These are phyloP conservation scores for Hanseniaspora uvarum DNA, from an alignment of 1,139 yeast genomes.

Conservation along the genomic window DNA sequence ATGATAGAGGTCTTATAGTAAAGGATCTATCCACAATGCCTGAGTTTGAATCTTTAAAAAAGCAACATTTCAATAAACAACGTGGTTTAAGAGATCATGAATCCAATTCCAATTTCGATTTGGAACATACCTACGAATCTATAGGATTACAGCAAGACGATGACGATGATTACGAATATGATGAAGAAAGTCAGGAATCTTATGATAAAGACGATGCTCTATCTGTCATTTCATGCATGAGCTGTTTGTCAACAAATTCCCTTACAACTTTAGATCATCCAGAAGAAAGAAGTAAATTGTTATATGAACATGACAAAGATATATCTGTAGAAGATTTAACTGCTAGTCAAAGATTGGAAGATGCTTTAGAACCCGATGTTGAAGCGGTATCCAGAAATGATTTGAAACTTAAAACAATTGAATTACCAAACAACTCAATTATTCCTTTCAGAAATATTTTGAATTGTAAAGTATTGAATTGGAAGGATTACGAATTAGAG, in stretches of 20 bases:
- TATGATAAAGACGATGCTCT: slow-evolving; percentile 26
- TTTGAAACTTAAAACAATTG: slow-evolving; percentile 12
- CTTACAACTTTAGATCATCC: slow-evolving; percentile 15
- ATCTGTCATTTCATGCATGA: slow-evolving; percentile 30
- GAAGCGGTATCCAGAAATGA: slow-evolving; percentile 1
- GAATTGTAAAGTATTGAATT: slow-evolving; percentile 23
- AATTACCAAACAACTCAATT: slow-evolving; percentile 27
- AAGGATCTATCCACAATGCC: slow-evolving; percentile 14
- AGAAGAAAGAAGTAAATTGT: slow-evolving; percentile 15
- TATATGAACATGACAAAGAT: not conserved
- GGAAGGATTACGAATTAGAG: slow-evolving; percentile 16
- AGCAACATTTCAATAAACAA: slow-evolving; percentile 9
- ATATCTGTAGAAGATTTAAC: slow-evolving; percentile 18
- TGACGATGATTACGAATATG: slow-evolving; percentile 17
- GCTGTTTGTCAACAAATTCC: slow-evolving; percentile 28
- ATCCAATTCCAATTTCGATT: not conserved
- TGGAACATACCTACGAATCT: slow-evolving; percentile 1
- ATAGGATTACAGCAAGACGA: slow-evolving; percentile 9
- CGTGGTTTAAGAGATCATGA: not conserved
- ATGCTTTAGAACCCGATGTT: slow-evolving; percentile 7
- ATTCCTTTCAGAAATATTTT: slow-evolving; percentile 30
- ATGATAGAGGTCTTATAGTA: slow-evolving; percentile 11
- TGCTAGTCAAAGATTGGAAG: slow-evolving; percentile 20
- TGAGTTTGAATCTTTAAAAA: slow-evolving; percentile 8
- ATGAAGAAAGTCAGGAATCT: slow-evolving; percentile 21